phyloP scores from a whole-genome alignment of 371 early-diverging fungal genomes.

The Catenaria anguillulae region DNA sequence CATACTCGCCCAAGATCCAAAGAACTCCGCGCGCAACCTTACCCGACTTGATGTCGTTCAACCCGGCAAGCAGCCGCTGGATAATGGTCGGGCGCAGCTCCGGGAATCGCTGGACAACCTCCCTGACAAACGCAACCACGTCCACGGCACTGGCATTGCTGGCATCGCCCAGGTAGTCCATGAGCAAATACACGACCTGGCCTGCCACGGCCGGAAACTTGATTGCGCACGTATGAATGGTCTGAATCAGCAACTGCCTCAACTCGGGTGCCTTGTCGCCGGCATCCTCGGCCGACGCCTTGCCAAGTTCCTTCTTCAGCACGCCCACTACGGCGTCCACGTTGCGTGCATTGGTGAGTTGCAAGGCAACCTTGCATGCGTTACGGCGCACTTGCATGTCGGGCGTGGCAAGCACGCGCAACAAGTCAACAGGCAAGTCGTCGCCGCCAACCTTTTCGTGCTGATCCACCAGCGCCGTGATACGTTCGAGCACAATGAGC shows the following conservation, averaged over 20 bases:
- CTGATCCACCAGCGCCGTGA: conserved; percentile 65
- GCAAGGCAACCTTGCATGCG: conserved; percentile 69
- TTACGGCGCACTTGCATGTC: conserved; percentile 91
- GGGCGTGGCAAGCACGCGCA: conserved; percentile 76
- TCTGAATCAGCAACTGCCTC: conserved; percentile 79
- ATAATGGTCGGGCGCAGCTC: conserved; percentile 62
- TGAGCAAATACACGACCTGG: conserved; percentile 79
- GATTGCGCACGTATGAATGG: conserved; percentile 91
- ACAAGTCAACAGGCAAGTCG: conserved; percentile 82
- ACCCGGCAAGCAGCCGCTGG: conserved; percentile 58
- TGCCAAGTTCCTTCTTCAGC: conserved; percentile 80
- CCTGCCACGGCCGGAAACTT: conserved; percentile 89
- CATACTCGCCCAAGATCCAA: conserved; percentile 93
- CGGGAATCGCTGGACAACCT: conserved; percentile 91
- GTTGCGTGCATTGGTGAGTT: conserved; percentile 76
- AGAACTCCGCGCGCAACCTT: conserved; percentile 93
- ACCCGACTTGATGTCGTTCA: conserved; percentile 80
- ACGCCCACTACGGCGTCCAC: conserved; percentile 81
- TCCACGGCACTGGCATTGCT: conserved; percentile 84
- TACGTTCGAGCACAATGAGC: conserved; percentile 80
- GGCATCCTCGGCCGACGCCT: conserved; percentile 64
- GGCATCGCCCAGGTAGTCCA: conserved; percentile 83
- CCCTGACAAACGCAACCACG: conserved; percentile 86
- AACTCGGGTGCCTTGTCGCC: conserved; percentile 86
- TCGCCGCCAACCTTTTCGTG: conserved; percentile 65